Conservation (phyloP, 345 rosid genomes). For the Eucalyptus tenuipes region DNA sequence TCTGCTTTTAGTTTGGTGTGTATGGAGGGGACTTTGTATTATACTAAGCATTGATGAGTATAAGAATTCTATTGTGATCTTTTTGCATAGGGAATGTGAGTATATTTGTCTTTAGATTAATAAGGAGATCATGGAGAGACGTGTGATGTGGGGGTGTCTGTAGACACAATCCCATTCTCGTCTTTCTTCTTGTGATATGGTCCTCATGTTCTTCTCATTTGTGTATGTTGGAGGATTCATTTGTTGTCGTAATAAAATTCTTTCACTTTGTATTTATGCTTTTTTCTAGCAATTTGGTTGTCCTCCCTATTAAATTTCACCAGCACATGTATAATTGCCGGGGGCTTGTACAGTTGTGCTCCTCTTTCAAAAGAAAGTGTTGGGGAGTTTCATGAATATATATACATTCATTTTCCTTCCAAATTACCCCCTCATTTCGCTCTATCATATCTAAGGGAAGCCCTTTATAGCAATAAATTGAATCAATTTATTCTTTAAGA, state of each 20-base stretch:
- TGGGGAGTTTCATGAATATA: neutral
- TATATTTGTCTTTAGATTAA: neutral
- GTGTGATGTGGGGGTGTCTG: neutral
- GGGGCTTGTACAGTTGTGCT: neutral
- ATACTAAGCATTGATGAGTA: neutral
- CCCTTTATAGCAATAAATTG: neutral
- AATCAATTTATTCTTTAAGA: neutral
- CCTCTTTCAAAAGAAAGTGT: neutral
- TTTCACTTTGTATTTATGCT: neutral
- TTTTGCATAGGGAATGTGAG: neutral
- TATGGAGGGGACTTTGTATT: neutral
- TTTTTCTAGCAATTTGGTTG: neutral
- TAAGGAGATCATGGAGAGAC: neutral
- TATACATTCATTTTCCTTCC: neutral
- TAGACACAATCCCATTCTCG: neutral
- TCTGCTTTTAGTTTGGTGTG: neutral
- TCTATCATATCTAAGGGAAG: neutral
- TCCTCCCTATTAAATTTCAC: neutral
- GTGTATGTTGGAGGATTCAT: neutral
- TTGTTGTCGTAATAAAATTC: neutral
- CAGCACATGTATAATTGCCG: neutral
- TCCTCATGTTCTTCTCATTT: neutral
- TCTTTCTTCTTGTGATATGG: neutral
- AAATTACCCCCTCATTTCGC: neutral
- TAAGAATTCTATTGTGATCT: neutral